Conservation (phyloP, 2,329 filamentous ascomycete species). For the Monosporascus sp. region DNA sequence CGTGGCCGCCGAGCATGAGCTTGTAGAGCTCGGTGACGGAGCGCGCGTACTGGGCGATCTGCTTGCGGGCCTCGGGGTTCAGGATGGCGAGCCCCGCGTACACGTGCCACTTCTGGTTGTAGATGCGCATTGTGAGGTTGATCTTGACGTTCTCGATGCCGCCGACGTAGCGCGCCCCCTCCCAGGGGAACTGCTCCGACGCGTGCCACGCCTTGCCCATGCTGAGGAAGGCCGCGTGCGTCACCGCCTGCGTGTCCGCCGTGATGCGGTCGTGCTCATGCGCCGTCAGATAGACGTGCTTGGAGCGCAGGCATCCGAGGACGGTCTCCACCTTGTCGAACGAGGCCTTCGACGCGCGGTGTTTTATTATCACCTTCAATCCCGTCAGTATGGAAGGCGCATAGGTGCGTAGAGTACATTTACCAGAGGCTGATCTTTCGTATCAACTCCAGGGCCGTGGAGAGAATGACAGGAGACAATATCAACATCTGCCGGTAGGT, state of each 20-base stretch:
- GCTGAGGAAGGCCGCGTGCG: slow-evolving; percentile 90
- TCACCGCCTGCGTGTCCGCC: slow-evolving; percentile 96
- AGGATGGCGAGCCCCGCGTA: slow-evolving; percentile 96
- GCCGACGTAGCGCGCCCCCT: slow-evolving; percentile 88
- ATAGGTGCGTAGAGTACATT: not conserved
- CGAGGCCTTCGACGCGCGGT: slow-evolving; percentile 74
- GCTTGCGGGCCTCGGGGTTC: slow-evolving; percentile 85
- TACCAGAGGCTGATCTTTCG: slow-evolving; percentile 84
- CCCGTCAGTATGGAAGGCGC: not conserved
- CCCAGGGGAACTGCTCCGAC: slow-evolving; percentile 94
- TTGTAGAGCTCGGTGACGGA: slow-evolving; percentile 94
- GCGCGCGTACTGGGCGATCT: slow-evolving; percentile 90
- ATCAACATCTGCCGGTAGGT: slow-evolving; percentile 82
- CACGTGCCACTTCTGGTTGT: slow-evolving; percentile 98
- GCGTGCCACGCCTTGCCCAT: slow-evolving; percentile 99
- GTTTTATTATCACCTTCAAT: slow-evolving; percentile 72
- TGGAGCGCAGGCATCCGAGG: slow-evolving; percentile 77
- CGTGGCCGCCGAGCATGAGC: slow-evolving; percentile 85
- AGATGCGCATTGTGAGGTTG: slow-evolving; percentile 95
- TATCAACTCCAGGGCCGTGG: slow-evolving; percentile 86
- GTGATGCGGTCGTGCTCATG: slow-evolving; percentile 93
- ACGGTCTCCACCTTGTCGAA: slow-evolving; percentile 76
- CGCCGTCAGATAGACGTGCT: slow-evolving; percentile 82
- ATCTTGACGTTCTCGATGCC: slow-evolving; percentile 99
- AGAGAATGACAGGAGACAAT: slow-evolving; percentile 96